Base-by-base conservation (phyloP, 78 protist genomes). In the Chrysochromulina tobinii region DNA sequence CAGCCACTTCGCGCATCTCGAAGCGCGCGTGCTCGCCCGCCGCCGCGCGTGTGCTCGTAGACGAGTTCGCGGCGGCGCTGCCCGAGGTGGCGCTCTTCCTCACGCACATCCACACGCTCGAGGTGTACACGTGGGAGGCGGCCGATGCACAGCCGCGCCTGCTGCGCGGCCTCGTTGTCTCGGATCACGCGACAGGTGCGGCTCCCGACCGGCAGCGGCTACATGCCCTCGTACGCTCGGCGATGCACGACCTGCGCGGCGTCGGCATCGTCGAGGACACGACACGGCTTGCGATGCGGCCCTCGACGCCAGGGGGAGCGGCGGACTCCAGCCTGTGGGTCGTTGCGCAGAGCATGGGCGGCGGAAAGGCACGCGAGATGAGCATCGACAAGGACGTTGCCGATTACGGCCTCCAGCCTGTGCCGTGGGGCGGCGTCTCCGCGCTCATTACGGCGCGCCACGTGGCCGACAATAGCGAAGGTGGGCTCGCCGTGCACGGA, bases 341-440 rank as follows among this genome's bases (percentile, higher is more conserved):
- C 11, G 25, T 73, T 9, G 83, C 48, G 21, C 83, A 73, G 5
- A 20, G 51, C 21, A 73, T 73, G 83, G 83, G 83, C 20, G 55
- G 55, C n/a, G 83, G 83, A 23, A 0, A 8, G 21, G 83, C 83
- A 14, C 83, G 21, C 55, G 55, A 38, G 7, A 38, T 73, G 20
- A 0, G 15, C 25, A 1, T 15, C n/a, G 21, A 12, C 25, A 14
- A 54, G 14, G 83, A 38, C 27, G 15, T 5, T 17, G 21, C 0
- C 20, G 55, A 21, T 20, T 6, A 48, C 57, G 55, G 83, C n/a
- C 53, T 89, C 38, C 4, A 4, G 58, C 84, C 73, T 20, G 68
- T 89, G n/a, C 91, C 91, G n/a, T 89, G 91, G 91, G 91, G 77
- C 12, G 91, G 91, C n/a, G 86, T 89, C 14, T 68, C 86, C 18